phyloP scores from a whole-genome alignment of 192 early-diverging fungal genomes.

The Backusella macrospora region DNA sequence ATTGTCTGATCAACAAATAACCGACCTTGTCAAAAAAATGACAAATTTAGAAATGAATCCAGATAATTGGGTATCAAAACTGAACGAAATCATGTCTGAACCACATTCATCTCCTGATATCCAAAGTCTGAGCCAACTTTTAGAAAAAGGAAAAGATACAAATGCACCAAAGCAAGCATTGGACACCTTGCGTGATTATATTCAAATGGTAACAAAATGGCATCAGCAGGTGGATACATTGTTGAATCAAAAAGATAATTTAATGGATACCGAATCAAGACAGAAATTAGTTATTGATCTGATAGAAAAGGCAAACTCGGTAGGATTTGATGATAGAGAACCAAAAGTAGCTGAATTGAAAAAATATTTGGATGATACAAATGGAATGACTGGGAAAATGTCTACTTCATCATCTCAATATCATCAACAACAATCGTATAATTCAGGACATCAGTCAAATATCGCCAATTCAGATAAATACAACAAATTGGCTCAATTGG shows the following conservation, averaged over 20 bases:
- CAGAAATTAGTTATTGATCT: not conserved
- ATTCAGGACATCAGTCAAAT: not conserved
- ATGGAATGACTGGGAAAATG: constrained; percentile 34
- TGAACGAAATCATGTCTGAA: constrained; percentile 31
- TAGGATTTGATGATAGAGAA: constrained; percentile 28
- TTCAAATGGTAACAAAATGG: not conserved
- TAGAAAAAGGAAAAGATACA: not conserved
- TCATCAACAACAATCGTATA: not conserved
- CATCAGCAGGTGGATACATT: not conserved
- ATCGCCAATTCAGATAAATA: not conserved
- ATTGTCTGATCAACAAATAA: constrained; percentile 42
- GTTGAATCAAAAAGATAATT: not conserved
- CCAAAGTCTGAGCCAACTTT: not conserved
- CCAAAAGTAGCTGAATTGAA: constrained; percentile 47
- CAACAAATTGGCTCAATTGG: not conserved
- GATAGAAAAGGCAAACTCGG: not conserved
- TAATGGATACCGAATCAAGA: not conserved
- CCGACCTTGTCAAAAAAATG: constrained; percentile 23
- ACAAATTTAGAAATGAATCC: not conserved
- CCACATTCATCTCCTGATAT: constrained; percentile 43
- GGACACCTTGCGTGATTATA: not conserved
- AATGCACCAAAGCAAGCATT: not conserved
- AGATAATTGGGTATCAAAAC: constrained; percentile 29
- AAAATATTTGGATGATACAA: constrained; percentile 32
- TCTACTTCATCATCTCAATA: not conserved